Evolutionary conservation across 768 basidiomycete genomes (phyloP), one percentile per base, ranked within the genome.

Genomic region (Naganishia vaughanmartiniae): DNA sequence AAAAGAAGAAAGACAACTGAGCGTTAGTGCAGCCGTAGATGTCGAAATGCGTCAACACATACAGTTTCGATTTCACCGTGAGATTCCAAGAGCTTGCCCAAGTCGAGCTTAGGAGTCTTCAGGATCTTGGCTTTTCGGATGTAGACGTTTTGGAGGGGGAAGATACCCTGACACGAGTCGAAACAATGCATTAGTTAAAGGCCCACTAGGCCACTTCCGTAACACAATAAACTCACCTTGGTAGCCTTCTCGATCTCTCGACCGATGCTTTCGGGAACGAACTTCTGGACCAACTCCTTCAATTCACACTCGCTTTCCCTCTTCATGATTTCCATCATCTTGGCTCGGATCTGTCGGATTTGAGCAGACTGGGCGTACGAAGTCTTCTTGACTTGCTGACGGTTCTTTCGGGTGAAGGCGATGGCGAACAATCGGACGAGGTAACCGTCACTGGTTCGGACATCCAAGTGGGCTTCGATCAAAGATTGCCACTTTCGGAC

Each of bases 401-500:
- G 92, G 75, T 94, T 89, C 75, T 93, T 91, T 86, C 95, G 96
- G 78, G 96, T 98, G 89, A 98, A 99, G 76, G 90, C 96, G 78
- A 99, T 98, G 74, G 93, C 89, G 84, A 99, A 99, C 75, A 99
- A 91, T 73, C 96, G 93, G 83, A 99, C 86, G 81, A 98, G 91
- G 87, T 99, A 99, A 58, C 96, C 96, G 83, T 99, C 96, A 74
- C 94, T 95, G 70, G 96, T 99, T 86, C 93, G 93, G 78, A 99
- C 93, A 81, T 99, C 96, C 81, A 97, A 91, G 82, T 93, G 91
- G 46, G 96, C 96, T 85, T 98, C 96, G 78, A 99, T 94, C 80
- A 98, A 90, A 24, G 95, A 89, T 84, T 98, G 96, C 96, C 96
- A 99, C 85, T 98, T 99, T 83, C 95, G 92, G 77, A 99, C 96